phyloP scores from a whole-genome alignment of 805 yeast species.

The Tetrapisispora phaffii region DNA sequence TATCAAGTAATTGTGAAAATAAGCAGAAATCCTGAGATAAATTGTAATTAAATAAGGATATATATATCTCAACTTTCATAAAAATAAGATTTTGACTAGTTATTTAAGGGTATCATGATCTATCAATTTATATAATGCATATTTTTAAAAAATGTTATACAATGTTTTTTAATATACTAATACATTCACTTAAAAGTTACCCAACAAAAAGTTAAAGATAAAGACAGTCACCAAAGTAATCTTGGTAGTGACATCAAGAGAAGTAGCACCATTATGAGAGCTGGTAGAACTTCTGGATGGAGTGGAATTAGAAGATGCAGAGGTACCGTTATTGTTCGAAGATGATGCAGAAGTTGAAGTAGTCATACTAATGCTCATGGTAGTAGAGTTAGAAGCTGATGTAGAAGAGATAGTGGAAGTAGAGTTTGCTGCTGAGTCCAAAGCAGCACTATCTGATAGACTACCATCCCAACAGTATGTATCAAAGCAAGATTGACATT shows the following conservation, averaged over 20 bases:
- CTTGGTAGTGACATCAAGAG: neutral
- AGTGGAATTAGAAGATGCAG: constrained; percentile 2
- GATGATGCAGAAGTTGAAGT: constrained; percentile 3
- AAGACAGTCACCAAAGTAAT: neutral
- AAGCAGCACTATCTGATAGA: constrained; percentile 11
- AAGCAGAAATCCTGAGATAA: too few relatives aligned
- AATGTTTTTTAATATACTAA: neutral
- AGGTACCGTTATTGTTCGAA: neutral
- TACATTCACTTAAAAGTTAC: neutral
- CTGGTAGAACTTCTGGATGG: constrained; percentile 4
- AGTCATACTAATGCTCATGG: constrained; percentile 5
- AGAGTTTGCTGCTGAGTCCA: constrained; percentile 3
- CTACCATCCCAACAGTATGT: constrained; percentile 55
- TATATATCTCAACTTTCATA: neutral
- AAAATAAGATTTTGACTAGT: neutral
- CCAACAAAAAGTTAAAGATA: constrained; percentile 2
- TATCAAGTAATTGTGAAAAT: too few relatives aligned
- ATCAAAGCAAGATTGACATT: constrained; percentile 62
- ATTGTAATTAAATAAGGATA: too few relatives aligned
- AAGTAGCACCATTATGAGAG: constrained; percentile 4
- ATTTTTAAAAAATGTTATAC: neutral
- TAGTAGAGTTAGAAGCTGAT: constrained; percentile 3
- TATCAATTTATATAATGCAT: neutral
- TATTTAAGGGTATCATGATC: neutral
- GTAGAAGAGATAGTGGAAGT: constrained; percentile 5